Evolutionary conservation across 352 stramenopile species (phyloP), one percentile per base, ranked within the genome.

Genomic region (Phytophthora ohioensis): DNA sequence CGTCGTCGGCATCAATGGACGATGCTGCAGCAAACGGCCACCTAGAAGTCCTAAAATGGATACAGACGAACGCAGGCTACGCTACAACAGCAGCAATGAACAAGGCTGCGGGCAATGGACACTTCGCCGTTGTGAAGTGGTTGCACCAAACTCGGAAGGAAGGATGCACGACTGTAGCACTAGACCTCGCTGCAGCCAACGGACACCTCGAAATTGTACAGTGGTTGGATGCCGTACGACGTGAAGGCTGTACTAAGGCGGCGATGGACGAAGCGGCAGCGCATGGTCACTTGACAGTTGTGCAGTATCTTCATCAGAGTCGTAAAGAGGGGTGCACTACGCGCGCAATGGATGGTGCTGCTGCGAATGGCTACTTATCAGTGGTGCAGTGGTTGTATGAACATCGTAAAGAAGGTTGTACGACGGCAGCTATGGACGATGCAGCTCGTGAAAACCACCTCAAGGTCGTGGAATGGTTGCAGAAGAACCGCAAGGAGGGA

Each of bases 181-280:
- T 81, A 61, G 73, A 81, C 30, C 4, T 64, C 2, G 73, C 73
- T 11, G 65, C 69, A 4, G 60, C 59, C 3, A 73, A 76, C 34
- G 69, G 65, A 2, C 60, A 73, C n/a, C 15, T 78, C 13, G 60
- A 69, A 7, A 63, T 76, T 13, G 64, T 81, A 34, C 69, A 73
- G 42, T 81, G 69, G 65, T 36, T 81, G 21, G 55, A 78, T 51
- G 59, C 10, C 10, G 46, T 72, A 47, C 55, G 69, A 11, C 31
- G 36, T 15, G 73, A 78, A 69, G 73, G 66, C 2, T 81, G 73
- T 47, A 73, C 60, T 3, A 75, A 53, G 15, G 57, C 57, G 15
- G 69, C 73, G 15, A 78, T 81, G 57, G 73, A 81, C 31, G 66
- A 70, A 46, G 69, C 69, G n/a, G 69, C 73, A 15, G 49, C 57